A percentile compares a stretch with the other conserved stretches of the same genome.
phyloP scores from a whole-genome alignment of 2,329 filamentous ascomycete genomes.

The Xylaria sp. region DNA sequence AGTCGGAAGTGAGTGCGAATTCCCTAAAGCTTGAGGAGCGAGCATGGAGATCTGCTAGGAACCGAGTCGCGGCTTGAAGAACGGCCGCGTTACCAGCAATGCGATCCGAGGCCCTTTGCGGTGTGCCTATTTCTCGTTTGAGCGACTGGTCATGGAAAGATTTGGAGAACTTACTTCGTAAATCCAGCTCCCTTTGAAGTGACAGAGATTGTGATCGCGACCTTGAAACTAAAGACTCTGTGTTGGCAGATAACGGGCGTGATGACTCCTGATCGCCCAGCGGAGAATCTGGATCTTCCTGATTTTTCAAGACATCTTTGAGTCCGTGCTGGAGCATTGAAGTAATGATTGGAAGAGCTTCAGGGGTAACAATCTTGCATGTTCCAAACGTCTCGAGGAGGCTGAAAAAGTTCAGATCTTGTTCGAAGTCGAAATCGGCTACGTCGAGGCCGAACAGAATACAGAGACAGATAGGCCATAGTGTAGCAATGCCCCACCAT shows the following conservation, averaged over 20 bases:
- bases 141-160: neutral
- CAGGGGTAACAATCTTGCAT: conserved; percentile 65
- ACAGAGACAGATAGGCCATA: conserved; percentile 86
- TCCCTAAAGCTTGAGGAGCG: conserved; percentile 75
- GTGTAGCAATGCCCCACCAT: conserved; percentile 79
- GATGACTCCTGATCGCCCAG: conserved; percentile 24
- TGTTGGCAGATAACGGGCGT: conserved; percentile 21
- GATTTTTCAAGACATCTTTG: conserved; percentile 60
- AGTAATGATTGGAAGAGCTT: conserved; percentile 72
- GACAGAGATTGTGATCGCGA: conserved; percentile 60
- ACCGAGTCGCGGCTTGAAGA: conserved; percentile 70
- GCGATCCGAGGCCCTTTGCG: conserved; percentile 42
- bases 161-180: conserved; percentile 40
- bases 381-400: conserved; percentile 69
- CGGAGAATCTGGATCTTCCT: conserved; percentile 55
- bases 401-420: conserved; percentile 67
- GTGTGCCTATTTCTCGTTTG: conserved; percentile 32
- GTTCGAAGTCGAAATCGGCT: conserved; percentile 65
- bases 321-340: conserved; percentile 84
- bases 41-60: conserved; percentile 72
- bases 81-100: conserved; percentile 57
- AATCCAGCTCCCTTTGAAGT: conserved; percentile 54
- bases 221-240: conserved; percentile 29
- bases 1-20: conserved; percentile 73
- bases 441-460: conserved; percentile 84